A percentile compares a stretch with the other conserved stretches of the same genome.
These are phyloP conservation scores for Nitzschia palea DNA, from an alignment of 108 stramenopile genomes.

Conservation along the genomic window DNA sequence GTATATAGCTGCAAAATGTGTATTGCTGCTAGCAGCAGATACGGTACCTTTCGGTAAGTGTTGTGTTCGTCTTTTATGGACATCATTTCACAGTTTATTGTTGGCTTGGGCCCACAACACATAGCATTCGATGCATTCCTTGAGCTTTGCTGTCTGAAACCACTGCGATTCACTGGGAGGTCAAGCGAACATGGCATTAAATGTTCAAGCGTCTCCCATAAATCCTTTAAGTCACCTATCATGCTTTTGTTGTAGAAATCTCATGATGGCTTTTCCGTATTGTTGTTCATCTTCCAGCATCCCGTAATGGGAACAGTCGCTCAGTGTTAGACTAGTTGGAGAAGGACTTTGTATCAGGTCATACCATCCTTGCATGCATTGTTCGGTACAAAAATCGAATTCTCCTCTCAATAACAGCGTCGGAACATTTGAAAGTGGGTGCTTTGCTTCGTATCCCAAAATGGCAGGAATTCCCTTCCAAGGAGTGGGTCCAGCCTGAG, in stretches of 20 bases:
- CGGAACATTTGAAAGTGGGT: slow-evolving; percentile 7
- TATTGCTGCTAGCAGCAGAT: too few species aligned
- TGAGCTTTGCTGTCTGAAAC: too few species aligned
- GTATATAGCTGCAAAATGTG: too few species aligned
- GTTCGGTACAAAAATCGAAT: slow-evolving; percentile 48
- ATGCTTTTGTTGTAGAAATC: slow-evolving; percentile 23
- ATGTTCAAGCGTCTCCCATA: too few species aligned
- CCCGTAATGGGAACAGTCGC: slow-evolving; percentile 44
- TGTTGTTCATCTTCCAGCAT: slow-evolving; percentile 46
- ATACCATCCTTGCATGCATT: slow-evolving; percentile 38
- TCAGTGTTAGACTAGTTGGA: slow-evolving; percentile 12
- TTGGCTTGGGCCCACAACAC: too few species aligned
- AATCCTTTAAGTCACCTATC: too few species aligned
- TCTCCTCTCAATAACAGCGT: slow-evolving; percentile 49
- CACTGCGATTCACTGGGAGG: too few species aligned
- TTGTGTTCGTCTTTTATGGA: too few species aligned
- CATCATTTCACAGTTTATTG: too few species aligned
- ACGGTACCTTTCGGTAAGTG: too few species aligned
- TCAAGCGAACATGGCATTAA: too few species aligned
- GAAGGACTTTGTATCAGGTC: slow-evolving; percentile 1
- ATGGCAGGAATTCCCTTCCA: slow-evolving; percentile 62
- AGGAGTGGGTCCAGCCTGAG: slow-evolving; percentile 49
- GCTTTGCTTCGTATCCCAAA: slow-evolving; percentile 32
- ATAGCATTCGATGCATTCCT: too few species aligned
- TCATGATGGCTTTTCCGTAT: slow-evolving; percentile 22